These are phyloP conservation scores for Hypoxylon fuscum DNA, from an alignment of 495 filamentous ascomycete genomes.

Conservation along the genomic window DNA sequence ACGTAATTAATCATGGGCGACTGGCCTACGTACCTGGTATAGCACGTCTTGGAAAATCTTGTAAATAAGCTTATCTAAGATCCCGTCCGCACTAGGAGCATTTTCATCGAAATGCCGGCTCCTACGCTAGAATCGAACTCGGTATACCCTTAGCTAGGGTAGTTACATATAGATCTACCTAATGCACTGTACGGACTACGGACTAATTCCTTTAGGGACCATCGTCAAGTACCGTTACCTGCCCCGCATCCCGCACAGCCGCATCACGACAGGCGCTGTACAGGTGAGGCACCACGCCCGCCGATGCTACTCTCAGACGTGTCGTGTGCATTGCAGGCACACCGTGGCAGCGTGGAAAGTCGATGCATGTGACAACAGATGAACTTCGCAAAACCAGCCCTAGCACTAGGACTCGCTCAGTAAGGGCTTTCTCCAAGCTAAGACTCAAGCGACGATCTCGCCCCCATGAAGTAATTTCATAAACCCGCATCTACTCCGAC, in stretches of 20 bases:
- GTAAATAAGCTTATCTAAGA: conserved; percentile 33
- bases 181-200: conserved; percentile 1
- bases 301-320: conserved; percentile 6
- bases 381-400: conserved; percentile 15
- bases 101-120: conserved; percentile 15
- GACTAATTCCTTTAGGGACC: conserved; percentile 11
- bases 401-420: neutral
- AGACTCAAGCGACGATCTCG: conserved; percentile 19
- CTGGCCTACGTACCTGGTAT: conserved; percentile 1
- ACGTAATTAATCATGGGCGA: conserved; percentile 14
- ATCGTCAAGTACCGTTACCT: conserved; percentile 32
- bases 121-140: neutral
- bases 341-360: conserved; percentile 17
- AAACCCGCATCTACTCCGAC: conserved; percentile 30
- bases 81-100: conserved; percentile 13
- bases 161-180: neutral
- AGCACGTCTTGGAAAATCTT: too few species aligned
- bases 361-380: conserved; percentile 29
- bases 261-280: neutral
- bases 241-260: conserved; percentile 26
- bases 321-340: conserved; percentile 20
- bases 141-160: neutral
- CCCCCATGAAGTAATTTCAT: conserved; percentile 28
- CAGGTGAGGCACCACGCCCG: conserved; percentile 8
- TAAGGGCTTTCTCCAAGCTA: neutral